A percentile compares a stretch with the other conserved stretches of the same genome.
phyloP scores from a whole-genome alignment of 805 yeast genomes.

The Wickerhamiella galacta region DNA sequence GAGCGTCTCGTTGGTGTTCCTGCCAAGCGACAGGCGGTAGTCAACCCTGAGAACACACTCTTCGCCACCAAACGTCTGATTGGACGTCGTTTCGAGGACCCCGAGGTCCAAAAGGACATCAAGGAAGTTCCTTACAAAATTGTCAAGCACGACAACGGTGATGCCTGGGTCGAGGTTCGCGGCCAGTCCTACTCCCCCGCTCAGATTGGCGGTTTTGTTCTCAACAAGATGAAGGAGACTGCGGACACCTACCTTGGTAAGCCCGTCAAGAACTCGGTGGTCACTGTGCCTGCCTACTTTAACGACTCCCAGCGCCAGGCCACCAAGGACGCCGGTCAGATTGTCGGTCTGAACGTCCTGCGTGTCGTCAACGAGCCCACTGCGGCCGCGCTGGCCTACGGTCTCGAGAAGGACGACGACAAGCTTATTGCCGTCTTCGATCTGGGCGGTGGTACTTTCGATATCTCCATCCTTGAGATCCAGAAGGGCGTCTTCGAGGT shows the following conservation, averaged over 20 bases:
- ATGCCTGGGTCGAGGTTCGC: constrained; percentile 89
- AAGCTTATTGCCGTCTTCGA: constrained; percentile 91
- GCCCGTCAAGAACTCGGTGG: constrained; percentile 75
- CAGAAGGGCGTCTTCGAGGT: constrained; percentile 97
- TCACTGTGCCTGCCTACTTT: constrained; percentile 80
- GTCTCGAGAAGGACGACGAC: constrained; percentile 70
- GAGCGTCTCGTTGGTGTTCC: constrained; percentile 87
- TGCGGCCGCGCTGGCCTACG: constrained; percentile 90
- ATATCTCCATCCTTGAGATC: constrained; percentile 88
- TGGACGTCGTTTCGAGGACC: constrained; percentile 81
- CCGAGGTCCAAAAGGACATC: constrained; percentile 81
- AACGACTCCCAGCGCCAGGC: constrained; percentile 88
- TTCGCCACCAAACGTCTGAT: constrained; percentile 91
- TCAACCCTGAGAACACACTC: constrained; percentile 84
- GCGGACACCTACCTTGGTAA: constrained; percentile 87
- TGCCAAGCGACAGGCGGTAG: constrained; percentile 92
- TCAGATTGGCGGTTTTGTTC: constrained; percentile 84
- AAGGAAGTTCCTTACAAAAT: constrained; percentile 80
- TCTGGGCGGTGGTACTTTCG: constrained; percentile 98
- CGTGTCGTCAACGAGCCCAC: constrained; percentile 87
- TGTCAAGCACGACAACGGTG: constrained; percentile 80
- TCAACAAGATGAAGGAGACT: constrained; percentile 96
- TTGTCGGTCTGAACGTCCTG: constrained; percentile 81
- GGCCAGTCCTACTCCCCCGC: constrained; percentile 85
- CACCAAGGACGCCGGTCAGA: constrained; percentile 94